A percentile compares a stretch with the other conserved stretches of the same genome.
Conservation (phyloP, 495 filamentous ascomycete genomes). For the Penicillium tannophilum region DNA sequence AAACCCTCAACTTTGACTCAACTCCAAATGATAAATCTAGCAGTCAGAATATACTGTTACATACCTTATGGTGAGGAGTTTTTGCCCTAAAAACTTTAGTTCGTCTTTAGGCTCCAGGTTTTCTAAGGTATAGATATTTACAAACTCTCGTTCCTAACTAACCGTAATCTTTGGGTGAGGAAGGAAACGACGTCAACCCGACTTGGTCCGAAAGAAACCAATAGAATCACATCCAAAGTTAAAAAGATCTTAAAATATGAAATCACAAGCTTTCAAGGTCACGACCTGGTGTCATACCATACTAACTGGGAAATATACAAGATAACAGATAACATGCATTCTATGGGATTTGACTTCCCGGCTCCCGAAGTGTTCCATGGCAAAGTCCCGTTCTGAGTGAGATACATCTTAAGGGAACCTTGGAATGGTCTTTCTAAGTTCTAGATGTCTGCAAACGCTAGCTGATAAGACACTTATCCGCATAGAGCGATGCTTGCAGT, state of each 20-base stretch:
- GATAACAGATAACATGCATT: no score
- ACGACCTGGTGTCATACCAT: neutral
- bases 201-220: neutral
- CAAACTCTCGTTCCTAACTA: neutral
- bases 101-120: neutral
- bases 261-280: neutral
- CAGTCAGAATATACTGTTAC: neutral
- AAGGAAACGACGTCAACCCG: neutral
- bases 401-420: neutral
- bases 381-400: neutral
- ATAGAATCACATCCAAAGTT: neutral
- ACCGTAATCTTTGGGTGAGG: neutral
- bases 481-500: neutral
- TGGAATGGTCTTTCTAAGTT: neutral
- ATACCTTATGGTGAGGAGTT: neutral
- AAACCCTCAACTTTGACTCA: constrained; percentile 5
- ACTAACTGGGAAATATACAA: neutral
- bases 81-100: neutral
- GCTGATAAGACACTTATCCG: neutral
- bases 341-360: no score
- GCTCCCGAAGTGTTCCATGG: neutral
- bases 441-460: neutral
- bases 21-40: neutral
- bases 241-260: neutral
- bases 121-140: neutral